Evolutionary conservation across 1,139 yeast species (phyloP).

Genomic region (Candida tetrigidarum): DNA sequence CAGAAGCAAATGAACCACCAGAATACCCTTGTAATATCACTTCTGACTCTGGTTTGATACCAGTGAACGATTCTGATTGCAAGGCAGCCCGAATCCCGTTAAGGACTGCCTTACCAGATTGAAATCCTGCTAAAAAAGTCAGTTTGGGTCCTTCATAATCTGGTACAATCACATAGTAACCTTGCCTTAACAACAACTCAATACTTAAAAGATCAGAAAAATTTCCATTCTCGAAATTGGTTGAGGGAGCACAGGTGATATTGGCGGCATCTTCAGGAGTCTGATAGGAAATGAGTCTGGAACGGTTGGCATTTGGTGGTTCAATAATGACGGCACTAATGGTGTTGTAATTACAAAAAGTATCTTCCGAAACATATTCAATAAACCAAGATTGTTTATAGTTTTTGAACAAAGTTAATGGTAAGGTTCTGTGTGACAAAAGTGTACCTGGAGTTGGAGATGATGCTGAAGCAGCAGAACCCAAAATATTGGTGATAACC

Average conservation of each 20-base stretch:
- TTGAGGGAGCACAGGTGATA: constrained; percentile 19
- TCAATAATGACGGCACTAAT: constrained; percentile 35
- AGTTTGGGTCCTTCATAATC: constrained; percentile 36
- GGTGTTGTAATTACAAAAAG: constrained; percentile 32
- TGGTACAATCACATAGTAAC: constrained; percentile 38
- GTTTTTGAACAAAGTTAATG: constrained; percentile 13
- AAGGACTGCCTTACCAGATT: constrained; percentile 35
- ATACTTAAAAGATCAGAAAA: constrained; percentile 17
- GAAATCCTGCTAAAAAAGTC: constrained; percentile 34
- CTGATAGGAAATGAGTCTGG: constrained; percentile 24
- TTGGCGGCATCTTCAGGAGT: constrained; percentile 18
- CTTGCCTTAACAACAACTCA: constrained; percentile 29
- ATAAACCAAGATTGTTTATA: constrained; percentile 28
- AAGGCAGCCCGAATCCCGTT: constrained; percentile 37
- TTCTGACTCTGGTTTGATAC: constrained; percentile 29
- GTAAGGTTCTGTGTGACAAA: background rate
- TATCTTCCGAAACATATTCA: constrained; percentile 35
- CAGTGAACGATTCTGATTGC: constrained; percentile 28
- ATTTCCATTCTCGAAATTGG: constrained; percentile 18
- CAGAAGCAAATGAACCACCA: constrained; percentile 43
- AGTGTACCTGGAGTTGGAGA: background rate
- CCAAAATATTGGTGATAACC: background rate
- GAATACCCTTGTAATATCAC: constrained; percentile 42
- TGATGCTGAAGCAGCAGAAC: too few relatives aligned
- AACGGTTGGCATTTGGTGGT: constrained; percentile 30